Conservation (phyloP, 2,329 filamentous ascomycete genomes). For the Colletotrichum camelliae region DNA sequence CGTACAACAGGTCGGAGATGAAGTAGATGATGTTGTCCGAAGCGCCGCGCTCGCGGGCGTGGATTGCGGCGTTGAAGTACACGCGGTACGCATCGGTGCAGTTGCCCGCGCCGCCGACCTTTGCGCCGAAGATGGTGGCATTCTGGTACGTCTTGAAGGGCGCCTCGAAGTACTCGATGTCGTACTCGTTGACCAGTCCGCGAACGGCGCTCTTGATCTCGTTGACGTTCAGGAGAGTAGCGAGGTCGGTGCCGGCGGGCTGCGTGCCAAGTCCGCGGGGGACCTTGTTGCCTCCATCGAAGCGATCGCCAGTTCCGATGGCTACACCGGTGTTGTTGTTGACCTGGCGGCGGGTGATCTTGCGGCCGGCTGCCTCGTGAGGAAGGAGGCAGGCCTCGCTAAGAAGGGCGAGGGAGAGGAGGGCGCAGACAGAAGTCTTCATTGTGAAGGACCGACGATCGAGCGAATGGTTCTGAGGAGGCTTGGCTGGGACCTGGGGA, state of each 20-base stretch:
- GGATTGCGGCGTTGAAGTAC: conserved; percentile 59
- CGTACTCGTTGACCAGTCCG: conserved; percentile 44
- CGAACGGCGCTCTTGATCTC: conserved; percentile 51
- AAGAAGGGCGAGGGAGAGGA: conserved; percentile 26
- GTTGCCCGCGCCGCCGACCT: conserved; percentile 42
- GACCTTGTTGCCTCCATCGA: conserved; percentile 41
- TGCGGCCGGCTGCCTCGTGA: conserved; percentile 34
- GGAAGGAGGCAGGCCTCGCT: conserved; percentile 41
- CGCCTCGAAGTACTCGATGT: conserved; percentile 44
- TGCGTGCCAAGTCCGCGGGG: conserved; percentile 43
- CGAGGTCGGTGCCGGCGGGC: conserved; percentile 34
- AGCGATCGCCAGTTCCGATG: conserved; percentile 48
- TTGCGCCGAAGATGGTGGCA: conserved; percentile 42
- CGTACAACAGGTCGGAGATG: conserved; percentile 60
- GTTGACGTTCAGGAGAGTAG: conserved; percentile 48
- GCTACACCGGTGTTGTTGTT: conserved; percentile 32
- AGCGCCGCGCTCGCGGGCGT: conserved; percentile 63
- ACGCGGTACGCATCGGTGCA: conserved; percentile 46
- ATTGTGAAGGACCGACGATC: conserved; percentile 23
- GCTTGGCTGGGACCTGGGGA: neutral
- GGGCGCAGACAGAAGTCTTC: conserved; percentile 28
- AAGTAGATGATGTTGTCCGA: conserved; percentile 64
- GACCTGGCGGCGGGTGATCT: conserved; percentile 18
- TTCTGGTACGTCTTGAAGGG: conserved; percentile 50
- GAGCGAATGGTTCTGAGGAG: neutral